Conservation (phyloP, 306 rosid species). For the Geum urbanum region DNA sequence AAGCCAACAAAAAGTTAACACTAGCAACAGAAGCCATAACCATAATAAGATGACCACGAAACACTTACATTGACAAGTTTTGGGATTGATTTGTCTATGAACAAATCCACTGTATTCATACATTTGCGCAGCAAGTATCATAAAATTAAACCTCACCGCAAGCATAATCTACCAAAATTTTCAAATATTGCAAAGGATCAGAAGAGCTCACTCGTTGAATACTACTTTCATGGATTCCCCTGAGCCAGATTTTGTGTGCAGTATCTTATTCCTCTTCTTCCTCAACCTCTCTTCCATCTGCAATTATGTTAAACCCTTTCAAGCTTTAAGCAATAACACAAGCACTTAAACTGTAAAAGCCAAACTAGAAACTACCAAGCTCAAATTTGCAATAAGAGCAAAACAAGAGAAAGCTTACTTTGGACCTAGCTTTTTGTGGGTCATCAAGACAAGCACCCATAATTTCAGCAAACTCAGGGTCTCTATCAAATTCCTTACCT, state of each 20-base stretch:
- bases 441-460: constrained; percentile 62
- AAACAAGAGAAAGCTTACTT: constrained; percentile 38
- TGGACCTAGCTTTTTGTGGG: constrained; percentile 69
- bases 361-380: neutral
- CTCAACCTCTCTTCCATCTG: constrained; percentile 88
- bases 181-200: neutral
- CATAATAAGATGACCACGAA: neutral
- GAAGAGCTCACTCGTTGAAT: constrained; percentile 61
- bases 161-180: neutral
- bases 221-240: constrained; percentile 59
- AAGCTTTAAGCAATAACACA: neutral
- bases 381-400: neutral
- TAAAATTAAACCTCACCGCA: neutral
- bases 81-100: neutral
- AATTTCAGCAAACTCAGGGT: constrained; percentile 83
- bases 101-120: neutral
- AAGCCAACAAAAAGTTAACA: neutral
- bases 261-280: constrained; percentile 73
- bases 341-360: neutral
- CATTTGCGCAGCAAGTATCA: neutral
- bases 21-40: too few species aligned
- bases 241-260: constrained; percentile 87
- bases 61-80: neutral
- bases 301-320: constrained; percentile 25
- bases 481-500: constrained; percentile 60